Percentiles rank a stretch among this genome's conserved stretches.
phyloP scores from a whole-genome alignment of 208 protist species.

The Leishmania tropica region DNA sequence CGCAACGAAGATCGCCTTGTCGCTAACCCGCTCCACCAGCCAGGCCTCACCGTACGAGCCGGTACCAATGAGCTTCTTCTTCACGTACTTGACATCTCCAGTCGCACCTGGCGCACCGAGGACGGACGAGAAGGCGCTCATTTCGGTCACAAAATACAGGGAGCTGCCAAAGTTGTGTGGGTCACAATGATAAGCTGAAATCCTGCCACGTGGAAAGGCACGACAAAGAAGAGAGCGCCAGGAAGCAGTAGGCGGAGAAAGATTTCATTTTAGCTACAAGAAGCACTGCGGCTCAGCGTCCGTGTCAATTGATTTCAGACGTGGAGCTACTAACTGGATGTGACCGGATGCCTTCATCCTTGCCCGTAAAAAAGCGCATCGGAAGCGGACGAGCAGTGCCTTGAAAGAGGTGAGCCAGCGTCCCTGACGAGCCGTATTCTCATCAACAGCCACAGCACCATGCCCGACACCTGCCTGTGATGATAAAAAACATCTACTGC shows the following conservation, averaged over 20 bases:
- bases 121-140: conserved; percentile 38
- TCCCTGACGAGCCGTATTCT: too few relatives aligned
- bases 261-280: not conserved
- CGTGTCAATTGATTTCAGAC: not conserved
- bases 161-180: not conserved
- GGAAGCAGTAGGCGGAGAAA: too few relatives aligned
- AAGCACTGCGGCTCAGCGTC: too few relatives aligned
- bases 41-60: conserved; percentile 88
- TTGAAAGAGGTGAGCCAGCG: not conserved
- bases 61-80: conserved; percentile 84
- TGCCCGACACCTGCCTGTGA: not conserved
- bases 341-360: not conserved
- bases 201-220: not conserved
- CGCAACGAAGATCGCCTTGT: conserved; percentile 77
- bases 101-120: conserved; percentile 42
- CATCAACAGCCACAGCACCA: not conserved
- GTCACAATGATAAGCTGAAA: not conserved
- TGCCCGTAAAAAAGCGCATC: not conserved
- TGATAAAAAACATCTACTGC: not conserved
- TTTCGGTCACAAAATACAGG: not conserved
- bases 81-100: conserved; percentile 71
- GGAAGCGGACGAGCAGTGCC: not conserved
- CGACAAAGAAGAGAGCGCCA: not conserved
- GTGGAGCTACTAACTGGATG: not conserved
- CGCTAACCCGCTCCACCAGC: conserved; percentile 63